Conservation (phyloP, 2,329 filamentous ascomycete species). For the Pestalotiopsis sp. region DNA sequence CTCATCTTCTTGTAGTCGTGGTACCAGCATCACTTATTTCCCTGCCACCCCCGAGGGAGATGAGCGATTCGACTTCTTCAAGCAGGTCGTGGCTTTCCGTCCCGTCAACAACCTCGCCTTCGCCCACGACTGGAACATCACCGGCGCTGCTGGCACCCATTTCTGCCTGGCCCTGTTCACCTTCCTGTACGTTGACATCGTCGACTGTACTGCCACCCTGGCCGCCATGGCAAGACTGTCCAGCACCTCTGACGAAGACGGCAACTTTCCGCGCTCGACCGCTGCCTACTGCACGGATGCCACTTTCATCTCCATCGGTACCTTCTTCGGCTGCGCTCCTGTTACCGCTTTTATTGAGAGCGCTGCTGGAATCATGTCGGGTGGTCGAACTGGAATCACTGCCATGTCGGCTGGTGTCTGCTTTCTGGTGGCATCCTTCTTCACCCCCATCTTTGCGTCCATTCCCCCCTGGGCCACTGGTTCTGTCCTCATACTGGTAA, state of each 20-base stretch:
- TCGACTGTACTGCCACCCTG: slow-evolving; percentile 76
- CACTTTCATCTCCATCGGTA: slow-evolving; percentile 70
- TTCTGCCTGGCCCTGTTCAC: slow-evolving; percentile 75
- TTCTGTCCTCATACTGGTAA: slow-evolving; percentile 69
- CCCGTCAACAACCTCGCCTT: slow-evolving; percentile 67
- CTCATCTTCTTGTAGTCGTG: slow-evolving; percentile 46
- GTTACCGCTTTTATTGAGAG: slow-evolving; percentile 78
- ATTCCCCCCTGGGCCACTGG: slow-evolving; percentile 81
- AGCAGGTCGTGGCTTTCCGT: slow-evolving; percentile 71
- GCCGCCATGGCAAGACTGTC: slow-evolving; percentile 84
- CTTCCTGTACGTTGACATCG: slow-evolving; percentile 79
- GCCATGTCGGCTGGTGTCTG: slow-evolving; percentile 70
- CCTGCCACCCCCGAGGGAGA: slow-evolving; percentile 68
- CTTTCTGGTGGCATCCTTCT: slow-evolving; percentile 74
- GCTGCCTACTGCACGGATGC: slow-evolving; percentile 78
- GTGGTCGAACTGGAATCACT: slow-evolving; percentile 73
- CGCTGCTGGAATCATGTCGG: slow-evolving; percentile 75
- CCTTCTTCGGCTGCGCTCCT: slow-evolving; percentile 70
- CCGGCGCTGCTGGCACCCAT: slow-evolving; percentile 55
- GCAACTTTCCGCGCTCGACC: slow-evolving; percentile 86
- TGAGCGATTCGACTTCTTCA: slow-evolving; percentile 71
- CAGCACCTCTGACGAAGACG: slow-evolving; percentile 65
- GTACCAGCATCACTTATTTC: slow-evolving; percentile 74
- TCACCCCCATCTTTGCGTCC: slow-evolving; percentile 76
- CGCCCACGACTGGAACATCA: slow-evolving; percentile 69